Base-by-base conservation (phyloP, 495 filamentous ascomycete species). In the Wilcoxina mikolae region DNA sequence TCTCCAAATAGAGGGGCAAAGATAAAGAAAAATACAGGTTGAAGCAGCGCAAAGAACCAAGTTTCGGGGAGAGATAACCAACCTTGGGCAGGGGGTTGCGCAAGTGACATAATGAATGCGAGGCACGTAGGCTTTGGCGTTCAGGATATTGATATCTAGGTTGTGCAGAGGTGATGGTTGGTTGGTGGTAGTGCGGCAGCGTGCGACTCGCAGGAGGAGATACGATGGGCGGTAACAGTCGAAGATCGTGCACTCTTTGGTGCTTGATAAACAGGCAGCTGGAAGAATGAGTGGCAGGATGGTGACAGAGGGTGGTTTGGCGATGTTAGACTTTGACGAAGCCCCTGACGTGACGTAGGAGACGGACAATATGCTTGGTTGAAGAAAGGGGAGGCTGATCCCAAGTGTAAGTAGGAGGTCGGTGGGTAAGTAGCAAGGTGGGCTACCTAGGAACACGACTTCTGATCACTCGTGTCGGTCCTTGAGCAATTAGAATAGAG, bases 81-180 rank as follows among this genome's bases (percentile, higher is more conserved):
- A 65, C 62, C 62, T 65, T 51, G 58, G 49, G 60, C 62, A 65
- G 62, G 62, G 62, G 62, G 62, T 47, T 65, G 62, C 42, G 57
- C 62, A 58, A 65, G 62, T 53, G 62, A 65, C 62, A 65, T 65
- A 43, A 33, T 51, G 43, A 18, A 18, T 46, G 43, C 43, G 28
- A 38, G 10, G 46, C 29, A 29, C 46, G 46, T 49, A 28, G 12
- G 27, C 20, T 17, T 11, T 27, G 46, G 46, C 22, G 24, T 38
- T 41, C 31, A 38, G n/a, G 28, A 52, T 28, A 41, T 52, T 52
- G 49, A 52, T 39, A n/a, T n/a, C n/a, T n/a, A 38, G 28, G 49
- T 24, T 22, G 31, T 20, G 20, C 28, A 28, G 28, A 31, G 49
- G 20, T 38, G 31, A 27, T 41, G 29, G 17, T 17, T 12, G 31